Evolutionary conservation across 768 basidiomycete species (phyloP).

Genomic region (Suillus subaureus): DNA sequence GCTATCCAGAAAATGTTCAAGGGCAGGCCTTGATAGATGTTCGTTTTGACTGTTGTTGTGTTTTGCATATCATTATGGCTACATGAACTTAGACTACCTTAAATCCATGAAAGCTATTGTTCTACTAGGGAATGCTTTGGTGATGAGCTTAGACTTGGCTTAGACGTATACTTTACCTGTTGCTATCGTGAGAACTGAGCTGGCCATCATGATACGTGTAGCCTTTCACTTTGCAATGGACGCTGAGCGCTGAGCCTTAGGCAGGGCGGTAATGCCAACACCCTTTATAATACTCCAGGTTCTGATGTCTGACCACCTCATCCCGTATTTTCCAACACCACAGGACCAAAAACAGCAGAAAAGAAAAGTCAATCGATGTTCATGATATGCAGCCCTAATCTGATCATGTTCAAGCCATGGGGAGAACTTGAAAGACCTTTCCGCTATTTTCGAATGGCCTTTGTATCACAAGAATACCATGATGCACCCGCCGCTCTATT

Average conservation of each 20-base stretch:
- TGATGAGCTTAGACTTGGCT: not conserved
- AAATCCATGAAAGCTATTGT: slow-evolving; percentile 2
- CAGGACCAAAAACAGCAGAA: not conserved
- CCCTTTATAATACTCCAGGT: no score
- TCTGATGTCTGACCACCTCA: not conserved
- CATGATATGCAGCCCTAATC: not conserved
- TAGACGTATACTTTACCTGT: not conserved
- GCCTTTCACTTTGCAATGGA: no score
- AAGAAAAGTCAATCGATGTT: not conserved
- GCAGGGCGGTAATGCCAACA: no score
- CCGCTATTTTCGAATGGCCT: not conserved
- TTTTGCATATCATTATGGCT: slow-evolving; percentile 4
- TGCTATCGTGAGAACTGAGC: no score
- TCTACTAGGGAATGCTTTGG: not conserved
- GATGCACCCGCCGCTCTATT: not conserved
- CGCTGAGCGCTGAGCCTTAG: no score
- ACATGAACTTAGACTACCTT: slow-evolving; percentile 3
- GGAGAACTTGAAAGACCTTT: not conserved
- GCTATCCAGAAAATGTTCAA: slow-evolving; percentile 82
- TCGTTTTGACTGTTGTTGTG: not conserved
- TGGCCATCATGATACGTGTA: no score
- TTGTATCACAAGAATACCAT: not conserved
- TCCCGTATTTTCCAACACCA: not conserved
- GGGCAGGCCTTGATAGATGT: slow-evolving; percentile 28
- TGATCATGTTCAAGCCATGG: not conserved